phyloP scores from a whole-genome alignment of 257 asterid species.

The Cordia subcordata region DNA sequence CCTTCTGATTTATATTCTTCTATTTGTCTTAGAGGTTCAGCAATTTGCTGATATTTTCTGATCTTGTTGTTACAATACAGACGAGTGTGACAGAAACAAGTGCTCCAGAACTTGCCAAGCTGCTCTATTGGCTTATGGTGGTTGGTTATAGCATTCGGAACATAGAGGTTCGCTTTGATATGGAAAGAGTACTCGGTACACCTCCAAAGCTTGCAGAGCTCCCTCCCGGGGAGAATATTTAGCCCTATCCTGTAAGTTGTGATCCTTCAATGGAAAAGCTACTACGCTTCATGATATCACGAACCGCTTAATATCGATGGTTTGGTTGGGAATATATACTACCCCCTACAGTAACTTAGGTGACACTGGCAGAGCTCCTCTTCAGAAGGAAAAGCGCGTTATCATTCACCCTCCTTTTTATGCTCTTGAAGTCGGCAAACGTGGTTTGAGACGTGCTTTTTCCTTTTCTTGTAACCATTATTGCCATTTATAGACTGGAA shows the following conservation, averaged over 20 bases:
- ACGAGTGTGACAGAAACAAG: constrained; percentile 87
- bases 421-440: not conserved
- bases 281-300: not conserved
- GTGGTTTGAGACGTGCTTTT: not conserved
- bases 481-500: too few relatives aligned
- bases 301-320: too few relatives aligned
- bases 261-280: not conserved
- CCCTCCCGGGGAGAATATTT: constrained; percentile 84
- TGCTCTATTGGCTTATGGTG: constrained; percentile 98
- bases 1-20: too few relatives aligned
- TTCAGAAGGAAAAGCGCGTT: not conserved
- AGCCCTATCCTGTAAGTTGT: not conserved
- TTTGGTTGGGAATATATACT: not conserved
- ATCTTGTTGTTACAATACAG: constrained; percentile 33
- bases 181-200: constrained; percentile 91
- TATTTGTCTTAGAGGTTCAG: not conserved
- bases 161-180: constrained; percentile 93
- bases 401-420: not conserved
- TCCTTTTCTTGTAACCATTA: not conserved
- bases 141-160: constrained; percentile 94
- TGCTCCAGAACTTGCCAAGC: constrained; percentile 85
- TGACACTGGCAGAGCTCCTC: not conserved
- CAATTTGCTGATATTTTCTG: not conserved
- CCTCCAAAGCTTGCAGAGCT: constrained; percentile 83
- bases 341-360: not conserved